A percentile compares a stretch with the other conserved stretches of the same genome.
Evolutionary conservation across 1,284 basidiomycete genomes (phyloP).

Genomic region (Anthracocystis setariae): DNA sequence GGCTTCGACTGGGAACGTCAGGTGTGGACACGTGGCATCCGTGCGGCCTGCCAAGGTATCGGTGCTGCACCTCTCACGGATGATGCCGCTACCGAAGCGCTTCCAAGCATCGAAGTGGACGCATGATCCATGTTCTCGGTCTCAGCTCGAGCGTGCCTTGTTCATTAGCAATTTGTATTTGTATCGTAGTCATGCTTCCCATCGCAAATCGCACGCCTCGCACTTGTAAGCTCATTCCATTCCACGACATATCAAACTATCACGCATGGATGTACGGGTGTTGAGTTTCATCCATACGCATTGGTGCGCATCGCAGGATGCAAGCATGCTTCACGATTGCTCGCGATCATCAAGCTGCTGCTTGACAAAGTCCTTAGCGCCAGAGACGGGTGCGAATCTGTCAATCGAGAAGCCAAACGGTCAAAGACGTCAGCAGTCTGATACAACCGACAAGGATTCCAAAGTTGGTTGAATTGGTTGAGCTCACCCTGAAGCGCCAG

Average conservation of each 20-base stretch:
- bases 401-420: neutral
- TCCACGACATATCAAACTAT: neutral
- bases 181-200: neutral
- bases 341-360: conserved; percentile 15
- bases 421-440: neutral
- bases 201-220: neutral
- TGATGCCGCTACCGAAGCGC: neutral
- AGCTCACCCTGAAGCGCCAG: conserved; percentile 30
- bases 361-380: conserved; percentile 39
- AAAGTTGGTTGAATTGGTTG: too few relatives aligned
- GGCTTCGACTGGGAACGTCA: conserved; percentile 60
- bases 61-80: conserved; percentile 31
- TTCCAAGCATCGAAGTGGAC: conserved; percentile 41
- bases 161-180: neutral
- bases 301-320: too few relatives aligned
- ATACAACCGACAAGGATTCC: neutral
- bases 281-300: too few relatives aligned
- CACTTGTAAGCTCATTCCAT: neutral
- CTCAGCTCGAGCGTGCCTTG: neutral
- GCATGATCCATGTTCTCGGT: neutral
- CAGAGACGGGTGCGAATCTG: conserved; percentile 20
- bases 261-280: too few relatives aligned
- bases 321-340: neutral
- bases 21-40: conserved; percentile 55
- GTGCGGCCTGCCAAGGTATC: conserved; percentile 51